Base-by-base conservation (phyloP, 1,139 yeast species). In the Scheffersomyces insectosa region DNA sequence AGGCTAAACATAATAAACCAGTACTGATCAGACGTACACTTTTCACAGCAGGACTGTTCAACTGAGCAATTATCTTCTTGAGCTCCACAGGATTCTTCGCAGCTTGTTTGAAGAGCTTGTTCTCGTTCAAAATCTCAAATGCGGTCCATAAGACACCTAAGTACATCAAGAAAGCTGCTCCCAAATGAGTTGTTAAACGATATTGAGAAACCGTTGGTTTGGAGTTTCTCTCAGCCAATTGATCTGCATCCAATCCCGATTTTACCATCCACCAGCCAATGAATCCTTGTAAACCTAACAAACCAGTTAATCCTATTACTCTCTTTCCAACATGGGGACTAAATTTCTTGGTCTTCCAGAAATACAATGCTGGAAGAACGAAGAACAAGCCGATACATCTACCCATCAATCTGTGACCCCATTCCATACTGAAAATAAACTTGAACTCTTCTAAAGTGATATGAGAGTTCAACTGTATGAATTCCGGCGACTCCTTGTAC, bases 241-340 rank as follows among this genome's bases (percentile, higher is more conserved):
- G 85, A 41, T 85, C 79, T 60, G 87, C 86, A 60, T 91, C 96
- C 49, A 95, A 77, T 36, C 99, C 99, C 5, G 97, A 88, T 57
- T 87, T 84, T 44, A 95, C 99, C 99, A 95, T 95, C 99, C 99
- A 95, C 99, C 99, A 95, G 32, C 99, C 99, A 55, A 95, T 86
- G 42, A 85, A 85, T 38, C 99, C 99, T 72, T 95, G 99, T 38
- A 95, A 70, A 10, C 97, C 99, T 45, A 95, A 75, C 42, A 93
- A 70, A 1, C 78, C 83, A 34, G 96, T 80, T 40, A 95, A 78
- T 2, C 88, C 86, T 23, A 87, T 65, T 14, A 93, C 72, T 49
- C 90, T 76, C 45, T 72, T 72, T 40, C 90, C 85, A 3, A 88
- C 84, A 50, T 82, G 83, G 2, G 80, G 67, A 3, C 90, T 82